Evolutionary conservation across 2,329 filamentous ascomycete genomes (phyloP).

Genomic region (Penicillium sp.): DNA sequence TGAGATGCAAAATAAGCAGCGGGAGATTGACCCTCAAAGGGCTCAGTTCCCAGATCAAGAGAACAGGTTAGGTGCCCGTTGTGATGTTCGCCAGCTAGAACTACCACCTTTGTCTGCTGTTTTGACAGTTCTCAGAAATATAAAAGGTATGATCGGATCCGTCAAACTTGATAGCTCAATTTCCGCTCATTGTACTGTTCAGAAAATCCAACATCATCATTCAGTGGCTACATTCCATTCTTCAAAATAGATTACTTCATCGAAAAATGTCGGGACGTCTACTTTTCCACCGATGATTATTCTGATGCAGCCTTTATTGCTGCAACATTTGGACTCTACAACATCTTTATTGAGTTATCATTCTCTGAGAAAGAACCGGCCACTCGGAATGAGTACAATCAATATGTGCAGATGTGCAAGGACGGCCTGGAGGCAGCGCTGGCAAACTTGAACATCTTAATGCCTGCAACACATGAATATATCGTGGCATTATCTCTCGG

Average conservation of each 20-base stretch:
- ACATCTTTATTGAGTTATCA: conserved; percentile 37
- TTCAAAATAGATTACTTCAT: conserved; percentile 35
- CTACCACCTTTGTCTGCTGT: conserved; percentile 40
- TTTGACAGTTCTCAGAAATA: conserved; percentile 31
- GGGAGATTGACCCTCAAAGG: conserved; percentile 24
- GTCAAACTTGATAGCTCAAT: not conserved
- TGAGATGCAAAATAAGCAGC: conserved; percentile 34
- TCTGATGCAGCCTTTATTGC: conserved; percentile 42
- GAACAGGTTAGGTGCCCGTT: conserved; percentile 14
- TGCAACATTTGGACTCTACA: conserved; percentile 40
- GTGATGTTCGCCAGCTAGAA: conserved; percentile 35
- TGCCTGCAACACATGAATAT: conserved; percentile 57
- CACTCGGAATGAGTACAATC: conserved; percentile 26
- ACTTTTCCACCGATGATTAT: conserved; percentile 45
- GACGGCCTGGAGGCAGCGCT: conserved; percentile 48
- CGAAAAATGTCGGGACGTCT: conserved; percentile 43
- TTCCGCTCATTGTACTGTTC: not conserved
- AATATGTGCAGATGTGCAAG: conserved; percentile 39
- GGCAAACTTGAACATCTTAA: conserved; percentile 55
- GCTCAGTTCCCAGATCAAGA: conserved; percentile 30
- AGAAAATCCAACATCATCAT: conserved; percentile 24
- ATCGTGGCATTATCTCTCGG: conserved; percentile 61
- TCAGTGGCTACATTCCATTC: conserved; percentile 35
- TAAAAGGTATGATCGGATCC: conserved; percentile 30
- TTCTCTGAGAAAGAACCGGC: conserved; percentile 19